Evolutionary conservation across 768 basidiomycete species (phyloP), one percentile per base, ranked within the genome.

Genomic region (Lyophyllum decastes): DNA sequence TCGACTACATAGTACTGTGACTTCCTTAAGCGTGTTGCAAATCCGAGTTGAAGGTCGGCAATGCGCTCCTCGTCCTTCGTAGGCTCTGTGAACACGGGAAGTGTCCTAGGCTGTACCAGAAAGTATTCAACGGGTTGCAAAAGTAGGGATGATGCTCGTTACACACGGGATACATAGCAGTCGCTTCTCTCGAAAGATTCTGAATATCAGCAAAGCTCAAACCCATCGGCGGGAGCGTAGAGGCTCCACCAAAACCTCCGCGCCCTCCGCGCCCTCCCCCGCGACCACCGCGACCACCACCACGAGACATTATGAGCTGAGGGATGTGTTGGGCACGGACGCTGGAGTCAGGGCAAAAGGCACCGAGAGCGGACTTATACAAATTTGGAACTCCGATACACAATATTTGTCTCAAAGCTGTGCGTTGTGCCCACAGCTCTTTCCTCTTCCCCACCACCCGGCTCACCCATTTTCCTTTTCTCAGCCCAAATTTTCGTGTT

Each of bases 101-200:
- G 74, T 41, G 83, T 82, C 69, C 86, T 78, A 25, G 84, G 74
- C 92, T 94, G 76, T 52, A 67, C 48, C 16, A 53, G 49, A 57
- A 35, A 50, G 61, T 46, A 49, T 49, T 60, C 54, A 58, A 60
- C 59, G 50, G 68, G 69, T 67, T 60, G 63, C 61, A 64, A 22
- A 59, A 43, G 54, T 62, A 34, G 61, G 45, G 52, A 64, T 63
- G 55, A 58, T 59, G 57, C 54, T 58, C 61, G 63, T 59, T 69
- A 73, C 90, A 74, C 80, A 92, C 91, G 49, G 92, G 92, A 76
- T 92, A 94, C 68, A 92, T 74, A 26, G 85, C 85, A 40, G 88
- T 87, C 55, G 80, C 87, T 70, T 93, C 92, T 56, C 88, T 78
- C 17, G 89, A 88, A 66, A 93, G 73, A 49, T 84, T 80, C 68